Conservation (phyloP, 352 stramenopile species). For the Pythium pyrilobum region DNA sequence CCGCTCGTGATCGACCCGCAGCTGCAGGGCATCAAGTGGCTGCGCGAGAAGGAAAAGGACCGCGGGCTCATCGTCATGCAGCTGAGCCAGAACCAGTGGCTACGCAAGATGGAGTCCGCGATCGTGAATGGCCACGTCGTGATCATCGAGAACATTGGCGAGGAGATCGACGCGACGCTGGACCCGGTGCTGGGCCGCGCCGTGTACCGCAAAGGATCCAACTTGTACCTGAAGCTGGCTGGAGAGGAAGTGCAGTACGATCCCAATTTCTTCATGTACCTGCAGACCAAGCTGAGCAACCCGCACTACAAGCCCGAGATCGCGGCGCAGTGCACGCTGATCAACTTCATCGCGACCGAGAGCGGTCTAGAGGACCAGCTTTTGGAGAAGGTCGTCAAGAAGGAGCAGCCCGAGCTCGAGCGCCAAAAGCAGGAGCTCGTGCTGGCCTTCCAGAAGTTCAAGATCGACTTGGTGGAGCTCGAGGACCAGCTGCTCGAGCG, state of each 20-base stretch:
- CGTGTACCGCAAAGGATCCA: constrained; percentile 95
- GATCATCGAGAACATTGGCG: constrained; percentile 97
- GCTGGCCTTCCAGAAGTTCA: constrained; percentile 90
- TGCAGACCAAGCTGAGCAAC: constrained; percentile 92
- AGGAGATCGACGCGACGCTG: constrained; percentile 96
- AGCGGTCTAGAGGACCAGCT: constrained; percentile 88
- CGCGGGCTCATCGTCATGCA: constrained; percentile 91
- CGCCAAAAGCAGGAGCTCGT: constrained; percentile 85
- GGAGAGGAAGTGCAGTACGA: constrained; percentile 97
- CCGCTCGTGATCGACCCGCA: constrained; percentile 97
- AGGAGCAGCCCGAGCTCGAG: constrained; percentile 87
- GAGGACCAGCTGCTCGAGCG: constrained; percentile 88
- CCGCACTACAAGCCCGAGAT: constrained; percentile 91
- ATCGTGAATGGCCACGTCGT: constrained; percentile 95
- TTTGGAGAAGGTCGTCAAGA: constrained; percentile 84
- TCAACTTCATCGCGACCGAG: constrained; percentile 94
- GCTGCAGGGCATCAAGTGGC: constrained; percentile 98
- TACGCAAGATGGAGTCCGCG: constrained; percentile 91
- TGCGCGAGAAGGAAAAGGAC: constrained; percentile 93
- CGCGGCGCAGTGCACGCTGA: constrained; percentile 90
- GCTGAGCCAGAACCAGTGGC: constrained; percentile 95
- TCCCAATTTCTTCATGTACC: constrained; percentile 91
- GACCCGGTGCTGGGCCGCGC: constrained; percentile 94
- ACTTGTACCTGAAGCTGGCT: constrained; percentile 91
- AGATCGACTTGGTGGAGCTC: constrained; percentile 88